A percentile compares a stretch with the other conserved stretches of the same genome.
Conservation (phyloP, 805 yeast species). For the Starmerella davenportii region DNA sequence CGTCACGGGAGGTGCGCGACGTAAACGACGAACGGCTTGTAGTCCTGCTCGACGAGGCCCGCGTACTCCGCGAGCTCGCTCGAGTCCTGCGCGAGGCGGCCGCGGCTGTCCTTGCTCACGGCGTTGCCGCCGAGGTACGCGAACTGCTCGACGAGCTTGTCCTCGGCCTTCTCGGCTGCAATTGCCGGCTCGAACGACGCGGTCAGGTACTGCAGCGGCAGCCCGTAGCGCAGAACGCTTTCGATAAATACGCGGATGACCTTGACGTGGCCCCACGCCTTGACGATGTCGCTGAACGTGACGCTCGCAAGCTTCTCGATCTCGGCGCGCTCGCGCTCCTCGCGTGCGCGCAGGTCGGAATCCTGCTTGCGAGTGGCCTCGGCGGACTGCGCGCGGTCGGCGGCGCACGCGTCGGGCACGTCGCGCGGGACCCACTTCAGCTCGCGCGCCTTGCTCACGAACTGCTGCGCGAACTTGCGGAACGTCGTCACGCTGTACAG, state of each 20-base stretch:
- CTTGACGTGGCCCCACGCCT: slow-evolving; percentile 82
- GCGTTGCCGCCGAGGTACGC: slow-evolving; percentile 90
- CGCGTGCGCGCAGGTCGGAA: slow-evolving; percentile 54
- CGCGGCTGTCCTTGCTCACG: slow-evolving; percentile 47
- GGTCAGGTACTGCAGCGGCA: slow-evolving; percentile 76
- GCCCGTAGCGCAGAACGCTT: slow-evolving; percentile 83
- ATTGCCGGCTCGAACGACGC: slow-evolving; percentile 30
- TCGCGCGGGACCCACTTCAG: slow-evolving; percentile 85
- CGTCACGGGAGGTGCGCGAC: slow-evolving; percentile 28
- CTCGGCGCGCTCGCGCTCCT: slow-evolving; percentile 52
- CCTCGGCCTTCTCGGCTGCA: slow-evolving; percentile 39
- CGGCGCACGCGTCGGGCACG: slow-evolving; percentile 12
- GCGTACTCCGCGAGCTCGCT: slow-evolving; percentile 76
- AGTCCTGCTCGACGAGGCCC: slow-evolving; percentile 80
- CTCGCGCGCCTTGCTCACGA: slow-evolving; percentile 57
- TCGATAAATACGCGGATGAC: slow-evolving; percentile 79
- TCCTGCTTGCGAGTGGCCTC: slow-evolving; percentile 26
- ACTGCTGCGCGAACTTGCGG: slow-evolving; percentile 59
- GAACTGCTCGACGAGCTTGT: slow-evolving; percentile 52
- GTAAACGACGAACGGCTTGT: slow-evolving; percentile 89
- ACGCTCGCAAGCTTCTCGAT: slow-evolving; percentile 66
- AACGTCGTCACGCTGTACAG: slow-evolving; percentile 69
- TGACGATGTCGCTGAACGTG: slow-evolving; percentile 72
- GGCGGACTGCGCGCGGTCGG: neutral
- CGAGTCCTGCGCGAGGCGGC: slow-evolving; percentile 47